phyloP scores from a whole-genome alignment of 2,329 filamentous ascomycete species.

The Fusarium pseudonygamai region DNA sequence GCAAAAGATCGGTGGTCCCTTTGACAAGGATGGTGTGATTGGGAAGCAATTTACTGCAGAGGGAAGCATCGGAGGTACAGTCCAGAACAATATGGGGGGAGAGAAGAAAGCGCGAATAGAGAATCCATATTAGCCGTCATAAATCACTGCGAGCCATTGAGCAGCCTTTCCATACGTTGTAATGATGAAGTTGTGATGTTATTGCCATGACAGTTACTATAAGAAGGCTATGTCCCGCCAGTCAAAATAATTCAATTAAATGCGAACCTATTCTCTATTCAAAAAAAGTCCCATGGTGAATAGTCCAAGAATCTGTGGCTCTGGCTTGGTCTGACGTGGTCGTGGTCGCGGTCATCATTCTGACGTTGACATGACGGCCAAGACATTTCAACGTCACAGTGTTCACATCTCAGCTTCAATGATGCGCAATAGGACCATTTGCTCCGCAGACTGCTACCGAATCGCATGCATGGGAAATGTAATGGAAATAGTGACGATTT shows the following conservation, averaged over 20 bases:
- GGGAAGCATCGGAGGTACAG: slow-evolving; percentile 62
- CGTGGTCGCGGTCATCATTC: neutral
- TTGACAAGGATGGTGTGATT: slow-evolving; percentile 61
- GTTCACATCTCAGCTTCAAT: neutral
- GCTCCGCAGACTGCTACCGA: neutral
- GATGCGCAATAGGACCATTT: neutral
- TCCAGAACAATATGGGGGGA: slow-evolving; percentile 58
- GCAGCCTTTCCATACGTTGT: rapidly evolving
- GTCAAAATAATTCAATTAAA: neutral
- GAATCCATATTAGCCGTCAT: rapidly evolving
- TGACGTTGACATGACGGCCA: neutral
- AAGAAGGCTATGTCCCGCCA: neutral
- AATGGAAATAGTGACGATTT: slow-evolving; percentile 12
- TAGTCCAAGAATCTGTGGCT: neutral
- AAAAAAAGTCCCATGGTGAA: rapidly evolving
- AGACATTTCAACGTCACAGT: neutral
- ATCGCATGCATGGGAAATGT: neutral
- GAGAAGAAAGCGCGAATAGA: slow-evolving; percentile 39
- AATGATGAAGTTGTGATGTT: neutral
- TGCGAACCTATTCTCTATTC: neutral
- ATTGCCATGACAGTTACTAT: neutral
- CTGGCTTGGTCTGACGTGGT: neutral
- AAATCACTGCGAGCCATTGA: rapidly evolving
- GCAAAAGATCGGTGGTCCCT: slow-evolving; percentile 60
- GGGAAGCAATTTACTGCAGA: slow-evolving; percentile 65